A percentile compares a stretch with the other conserved stretches of the same genome.
Conservation (phyloP, 768 basidiomycete genomes). For the Botryobasidium botryosum region DNA sequence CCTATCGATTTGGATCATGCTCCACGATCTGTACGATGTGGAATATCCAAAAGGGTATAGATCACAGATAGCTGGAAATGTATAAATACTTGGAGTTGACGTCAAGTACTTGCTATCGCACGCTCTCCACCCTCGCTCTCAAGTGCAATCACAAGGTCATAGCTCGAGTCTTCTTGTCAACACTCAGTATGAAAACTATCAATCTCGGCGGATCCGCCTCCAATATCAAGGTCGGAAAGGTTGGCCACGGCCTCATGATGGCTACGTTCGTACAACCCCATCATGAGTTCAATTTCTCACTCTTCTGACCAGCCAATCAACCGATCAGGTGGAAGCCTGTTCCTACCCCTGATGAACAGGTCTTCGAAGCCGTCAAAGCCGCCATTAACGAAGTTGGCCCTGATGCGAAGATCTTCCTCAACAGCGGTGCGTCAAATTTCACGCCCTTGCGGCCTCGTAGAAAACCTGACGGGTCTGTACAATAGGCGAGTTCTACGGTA, state of each 20-base stretch:
- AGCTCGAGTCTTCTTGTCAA: too few species aligned
- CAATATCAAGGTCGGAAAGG: slow-evolving; percentile 1
- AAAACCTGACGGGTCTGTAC: slow-evolving; percentile 11
- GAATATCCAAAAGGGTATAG: too few species aligned
- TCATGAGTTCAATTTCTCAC: not conserved
- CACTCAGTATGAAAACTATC: too few species aligned
- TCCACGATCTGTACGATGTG: too few species aligned
- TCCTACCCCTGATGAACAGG: slow-evolving; percentile 36
- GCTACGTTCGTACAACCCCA: slow-evolving; percentile 28
- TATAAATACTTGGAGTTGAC: too few species aligned
- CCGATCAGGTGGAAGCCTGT: slow-evolving; percentile 26
- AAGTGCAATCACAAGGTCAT: too few species aligned
- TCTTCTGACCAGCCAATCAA: not conserved
- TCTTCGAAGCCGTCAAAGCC: slow-evolving; percentile 44
- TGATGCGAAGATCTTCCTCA: slow-evolving; percentile 33
- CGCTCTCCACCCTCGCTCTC: too few species aligned
- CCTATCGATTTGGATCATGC: too few species aligned
- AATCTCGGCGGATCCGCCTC: too few species aligned
- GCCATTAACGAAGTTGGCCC: slow-evolving; percentile 13
- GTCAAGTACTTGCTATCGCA: too few species aligned
- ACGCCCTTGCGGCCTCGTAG: not conserved
- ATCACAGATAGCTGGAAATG: too few species aligned
- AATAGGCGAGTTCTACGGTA: slow-evolving; percentile 25
- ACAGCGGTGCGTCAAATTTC: slow-evolving; percentile 25
- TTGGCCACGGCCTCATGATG: slow-evolving; percentile 34